phyloP scores from a whole-genome alignment of 2,329 filamentous ascomycete species.

The Corniculantispora saksenae region DNA sequence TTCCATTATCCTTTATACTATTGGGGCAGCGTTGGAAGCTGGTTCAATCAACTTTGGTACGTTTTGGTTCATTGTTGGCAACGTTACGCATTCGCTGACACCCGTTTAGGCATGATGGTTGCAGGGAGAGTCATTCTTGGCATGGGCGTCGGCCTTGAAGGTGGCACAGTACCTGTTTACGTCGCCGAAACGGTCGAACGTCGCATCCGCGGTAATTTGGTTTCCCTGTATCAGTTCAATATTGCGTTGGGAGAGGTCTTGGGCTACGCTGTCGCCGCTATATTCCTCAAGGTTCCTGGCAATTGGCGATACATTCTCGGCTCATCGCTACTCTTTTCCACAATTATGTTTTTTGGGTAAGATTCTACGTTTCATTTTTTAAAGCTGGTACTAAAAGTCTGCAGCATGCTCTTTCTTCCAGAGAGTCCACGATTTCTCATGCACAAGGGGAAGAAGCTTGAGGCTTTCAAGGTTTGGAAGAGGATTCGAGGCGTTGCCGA shows the following conservation, averaged over 20 bases:
- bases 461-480: conserved; percentile 67
- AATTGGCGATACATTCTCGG: conserved; percentile 76
- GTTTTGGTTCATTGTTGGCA: background rate
- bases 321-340: conserved; percentile 69
- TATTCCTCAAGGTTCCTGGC: conserved; percentile 68
- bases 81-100: background rate
- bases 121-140: conserved; percentile 68
- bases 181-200: conserved; percentile 72
- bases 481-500: conserved; percentile 64
- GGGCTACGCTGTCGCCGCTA: conserved; percentile 71
- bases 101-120: conserved; percentile 62
- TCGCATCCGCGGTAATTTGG: conserved; percentile 68
- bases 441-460: conserved; percentile 57
- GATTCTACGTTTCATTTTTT: conserved; percentile 41
- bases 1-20: conserved; percentile 68
- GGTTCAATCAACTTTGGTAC: conserved; percentile 64
- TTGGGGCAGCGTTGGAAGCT: conserved; percentile 68
- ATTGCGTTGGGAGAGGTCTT: conserved; percentile 75
- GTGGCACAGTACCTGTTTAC: conserved; percentile 73
- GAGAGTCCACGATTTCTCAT: conserved; percentile 70
- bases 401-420: conserved; percentile 71
- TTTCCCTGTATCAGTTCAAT: conserved; percentile 74
- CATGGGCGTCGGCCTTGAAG: conserved; percentile 70
- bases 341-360: conserved; percentile 39
- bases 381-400: conserved; percentile 40